Conservation (phyloP, 352 stramenopile genomes). For the Phytopythium kandeliae region DNA sequence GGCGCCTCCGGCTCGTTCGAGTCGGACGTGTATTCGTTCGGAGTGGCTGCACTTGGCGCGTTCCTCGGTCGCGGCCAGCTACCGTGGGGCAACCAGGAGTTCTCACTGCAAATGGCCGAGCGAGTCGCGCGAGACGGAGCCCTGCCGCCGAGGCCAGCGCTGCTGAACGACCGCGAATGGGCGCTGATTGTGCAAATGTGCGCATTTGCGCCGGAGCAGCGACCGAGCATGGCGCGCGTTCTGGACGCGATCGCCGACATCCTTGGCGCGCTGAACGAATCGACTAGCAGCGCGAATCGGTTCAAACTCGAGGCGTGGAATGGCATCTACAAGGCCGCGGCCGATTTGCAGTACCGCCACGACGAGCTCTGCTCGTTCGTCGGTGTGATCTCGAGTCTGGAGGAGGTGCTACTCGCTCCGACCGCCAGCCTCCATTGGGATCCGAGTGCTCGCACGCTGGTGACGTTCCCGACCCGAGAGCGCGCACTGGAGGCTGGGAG, state of each 20-base stretch:
- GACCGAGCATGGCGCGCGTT: not conserved
- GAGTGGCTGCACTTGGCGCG: constrained; percentile 18
- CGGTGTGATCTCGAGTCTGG: not conserved
- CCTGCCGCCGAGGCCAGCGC: not conserved
- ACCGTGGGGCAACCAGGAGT: constrained; percentile 2
- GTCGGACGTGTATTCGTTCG: constrained; percentile 29
- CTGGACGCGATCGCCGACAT: not conserved
- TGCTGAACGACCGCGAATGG: constrained; percentile 1
- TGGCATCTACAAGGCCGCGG: not conserved
- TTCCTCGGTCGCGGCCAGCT: not conserved
- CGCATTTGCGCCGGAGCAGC: not conserved
- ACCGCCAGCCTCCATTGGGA: not conserved
- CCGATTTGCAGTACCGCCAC: constrained; percentile 2
- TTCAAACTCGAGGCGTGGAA: constrained; percentile 1
- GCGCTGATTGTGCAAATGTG: constrained; percentile 4
- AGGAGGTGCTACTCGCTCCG: not conserved
- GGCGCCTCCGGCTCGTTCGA: constrained; percentile 10
- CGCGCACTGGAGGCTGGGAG: not conserved
- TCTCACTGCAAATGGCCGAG: not conserved
- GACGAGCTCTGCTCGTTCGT: not conserved
- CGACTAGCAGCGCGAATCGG: not conserved
- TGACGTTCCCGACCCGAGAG: constrained; percentile 1
- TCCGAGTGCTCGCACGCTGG: not conserved
- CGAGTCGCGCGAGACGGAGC: not conserved
- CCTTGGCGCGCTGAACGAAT: not conserved